Conservation (phyloP, 306 rosid species). For the Sesbania bispinosa region DNA sequence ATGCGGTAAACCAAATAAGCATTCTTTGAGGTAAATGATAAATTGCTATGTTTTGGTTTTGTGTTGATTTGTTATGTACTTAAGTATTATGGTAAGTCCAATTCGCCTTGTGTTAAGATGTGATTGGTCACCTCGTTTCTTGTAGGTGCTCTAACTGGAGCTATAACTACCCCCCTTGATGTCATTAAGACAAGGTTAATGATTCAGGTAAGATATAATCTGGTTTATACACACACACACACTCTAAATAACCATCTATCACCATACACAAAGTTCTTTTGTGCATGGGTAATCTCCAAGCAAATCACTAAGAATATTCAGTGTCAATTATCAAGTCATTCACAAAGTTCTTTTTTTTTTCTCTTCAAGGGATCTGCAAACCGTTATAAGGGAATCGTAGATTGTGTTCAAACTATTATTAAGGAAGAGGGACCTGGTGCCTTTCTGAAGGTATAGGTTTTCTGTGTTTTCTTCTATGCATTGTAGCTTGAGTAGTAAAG, state of each 20-base stretch:
- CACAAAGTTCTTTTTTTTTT: conserved; percentile 20
- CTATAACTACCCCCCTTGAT: conserved; percentile 91
- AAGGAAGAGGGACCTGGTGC: conserved; percentile 92
- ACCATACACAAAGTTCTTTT: background rate
- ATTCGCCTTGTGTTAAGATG: background rate
- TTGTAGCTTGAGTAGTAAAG: background rate
- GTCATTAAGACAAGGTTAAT: conserved; percentile 92
- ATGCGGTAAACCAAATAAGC: background rate
- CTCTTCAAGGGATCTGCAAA: conserved; percentile 68
- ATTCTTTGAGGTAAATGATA: background rate
- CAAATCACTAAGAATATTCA: conserved; percentile 8
- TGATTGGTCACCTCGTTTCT: conserved; percentile 3
- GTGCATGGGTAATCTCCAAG: conserved; percentile 4
- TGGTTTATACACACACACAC: background rate
- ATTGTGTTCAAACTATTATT: conserved; percentile 87
- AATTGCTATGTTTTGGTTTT: background rate
- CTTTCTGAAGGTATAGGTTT: conserved; percentile 63
- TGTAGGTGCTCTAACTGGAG: conserved; percentile 93
- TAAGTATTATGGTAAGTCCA: conserved; percentile 3
- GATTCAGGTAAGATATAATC: conserved; percentile 66
- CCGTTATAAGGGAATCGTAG: conserved; percentile 75
- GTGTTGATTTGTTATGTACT: background rate
- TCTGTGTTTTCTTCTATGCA: conserved; percentile 12
- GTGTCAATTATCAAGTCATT: conserved; percentile 28
- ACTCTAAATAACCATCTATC: background rate